Conservation (phyloP, 345 rosid species). For the Acer negundo region DNA sequence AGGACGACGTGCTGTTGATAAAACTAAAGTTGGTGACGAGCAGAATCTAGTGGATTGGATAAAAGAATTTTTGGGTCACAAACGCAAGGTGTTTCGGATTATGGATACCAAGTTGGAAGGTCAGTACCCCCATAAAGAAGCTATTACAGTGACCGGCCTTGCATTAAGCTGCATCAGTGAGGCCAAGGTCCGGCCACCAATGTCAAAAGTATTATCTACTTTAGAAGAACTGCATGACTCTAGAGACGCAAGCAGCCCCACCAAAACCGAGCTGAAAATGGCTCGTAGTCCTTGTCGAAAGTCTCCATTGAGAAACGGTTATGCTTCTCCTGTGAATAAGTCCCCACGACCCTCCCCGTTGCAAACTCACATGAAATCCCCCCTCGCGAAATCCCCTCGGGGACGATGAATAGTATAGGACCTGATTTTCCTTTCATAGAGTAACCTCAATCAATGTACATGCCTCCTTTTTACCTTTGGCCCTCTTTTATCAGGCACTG, state of each 20-base stretch:
- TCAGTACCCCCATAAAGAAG: slow-evolving; percentile 63
- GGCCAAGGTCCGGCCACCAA: slow-evolving; percentile 65
- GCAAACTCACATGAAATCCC: slow-evolving; percentile 17
- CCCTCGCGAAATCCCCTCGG: not conserved
- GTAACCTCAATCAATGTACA: slow-evolving; percentile 8
- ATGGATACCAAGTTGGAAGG: slow-evolving; percentile 81
- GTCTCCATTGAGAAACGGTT: slow-evolving; percentile 16
- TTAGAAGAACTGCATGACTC: slow-evolving; percentile 40
- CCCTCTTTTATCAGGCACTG: not conserved
- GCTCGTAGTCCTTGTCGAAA: not conserved
- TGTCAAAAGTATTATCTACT: slow-evolving; percentile 55
- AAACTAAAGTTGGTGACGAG: slow-evolving; percentile 48
- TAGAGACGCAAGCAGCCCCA: slow-evolving; percentile 20
- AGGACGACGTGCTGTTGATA: slow-evolving; percentile 60
- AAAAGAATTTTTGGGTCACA: slow-evolving; percentile 59
- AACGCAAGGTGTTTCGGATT: slow-evolving; percentile 60
- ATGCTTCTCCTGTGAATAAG: slow-evolving; percentile 17
- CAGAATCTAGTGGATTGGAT: slow-evolving; percentile 84
- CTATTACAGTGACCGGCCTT: slow-evolving; percentile 48
- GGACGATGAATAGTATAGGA: not conserved
- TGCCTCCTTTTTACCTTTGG: not conserved
- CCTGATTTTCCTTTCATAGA: not conserved
- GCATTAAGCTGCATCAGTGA: slow-evolving; percentile 61
- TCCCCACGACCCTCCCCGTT: slow-evolving; percentile 20
- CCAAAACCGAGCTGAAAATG: slow-evolving; percentile 2